Evolutionary conservation across 2,329 filamentous ascomycete genomes (phyloP).

Genomic region (Cercospora brassicicola): DNA sequence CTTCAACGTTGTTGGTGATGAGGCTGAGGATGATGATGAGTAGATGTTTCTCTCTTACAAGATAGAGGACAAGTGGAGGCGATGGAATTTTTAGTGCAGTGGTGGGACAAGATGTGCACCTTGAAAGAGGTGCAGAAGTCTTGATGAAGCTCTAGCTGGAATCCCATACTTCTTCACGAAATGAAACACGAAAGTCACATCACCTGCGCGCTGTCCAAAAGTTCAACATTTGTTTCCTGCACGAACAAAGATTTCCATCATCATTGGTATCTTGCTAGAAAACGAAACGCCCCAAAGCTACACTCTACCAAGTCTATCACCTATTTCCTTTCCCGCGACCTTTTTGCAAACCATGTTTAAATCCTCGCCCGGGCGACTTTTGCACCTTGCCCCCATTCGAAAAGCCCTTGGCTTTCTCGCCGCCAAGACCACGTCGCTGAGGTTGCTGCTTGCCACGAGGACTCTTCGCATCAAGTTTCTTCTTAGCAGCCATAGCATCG

Average conservation of each 20-base stretch:
- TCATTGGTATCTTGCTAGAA: slow-evolving; percentile 1
- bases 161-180: not conserved
- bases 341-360: slow-evolving; percentile 29
- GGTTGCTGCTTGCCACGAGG: slow-evolving; percentile 27
- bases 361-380: slow-evolving; percentile 25
- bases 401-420: slow-evolving; percentile 27
- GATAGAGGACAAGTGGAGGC: not conserved
- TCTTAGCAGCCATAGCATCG: slow-evolving; percentile 41
- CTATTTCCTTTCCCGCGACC: slow-evolving; percentile 21
- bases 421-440: slow-evolving; percentile 30
- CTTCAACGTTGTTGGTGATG: slow-evolving; percentile 99
- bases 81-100: not conserved
- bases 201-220: not conserved
- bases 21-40: slow-evolving; percentile 96
- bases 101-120: not conserved
- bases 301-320: not conserved
- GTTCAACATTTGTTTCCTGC: not conserved
- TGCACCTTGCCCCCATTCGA: slow-evolving; percentile 26
- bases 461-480: slow-evolving; percentile 33
- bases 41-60: slow-evolving; percentile 51
- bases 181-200: not conserved
- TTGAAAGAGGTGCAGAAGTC: not conserved
- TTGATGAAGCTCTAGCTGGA: not conserved
- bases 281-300: not conserved
- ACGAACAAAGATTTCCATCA: not conserved